Evolutionary conservation across 257 asterid genomes (phyloP).

Genomic region (Nicotiana obtusifolia): DNA sequence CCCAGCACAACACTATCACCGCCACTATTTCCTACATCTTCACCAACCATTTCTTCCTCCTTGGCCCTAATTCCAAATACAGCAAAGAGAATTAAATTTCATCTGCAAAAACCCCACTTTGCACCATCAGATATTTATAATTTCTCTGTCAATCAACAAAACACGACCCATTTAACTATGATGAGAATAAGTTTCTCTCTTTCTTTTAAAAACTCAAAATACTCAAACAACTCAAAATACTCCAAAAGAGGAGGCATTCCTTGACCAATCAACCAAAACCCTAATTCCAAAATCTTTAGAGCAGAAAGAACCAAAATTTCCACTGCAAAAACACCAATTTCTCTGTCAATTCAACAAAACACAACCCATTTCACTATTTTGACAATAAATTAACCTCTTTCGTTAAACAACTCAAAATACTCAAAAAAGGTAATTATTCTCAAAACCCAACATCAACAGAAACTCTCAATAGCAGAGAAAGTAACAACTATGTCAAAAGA

Average conservation of each 20-base stretch:
- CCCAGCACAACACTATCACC: slow-evolving; percentile 23
- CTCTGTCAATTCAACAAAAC: slow-evolving; percentile 25
- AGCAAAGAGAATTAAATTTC: slow-evolving; percentile 10
- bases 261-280: neutral
- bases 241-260: slow-evolving; percentile 19
- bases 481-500: neutral
- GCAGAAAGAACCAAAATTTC: slow-evolving; percentile 7
- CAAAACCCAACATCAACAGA: neutral
- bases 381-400: neutral
- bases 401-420: neutral
- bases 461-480: neutral
- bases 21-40: slow-evolving; percentile 25
- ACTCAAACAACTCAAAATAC: neutral
- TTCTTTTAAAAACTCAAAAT: neutral
- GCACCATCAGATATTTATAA: slow-evolving; percentile 18
- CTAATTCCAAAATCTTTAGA: neutral
- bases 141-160: slow-evolving; percentile 26
- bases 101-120: slow-evolving; percentile 16
- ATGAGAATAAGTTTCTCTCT: neutral
- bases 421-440: neutral
- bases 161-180: neutral
- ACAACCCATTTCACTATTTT: neutral
- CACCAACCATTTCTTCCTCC: slow-evolving; percentile 34
- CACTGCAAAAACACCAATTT: slow-evolving; percentile 15
- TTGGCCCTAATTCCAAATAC: slow-evolving; percentile 5